These are phyloP conservation scores for Aspergillus ruber DNA, from an alignment of 2,329 filamentous ascomycete genomes.

Conservation along the genomic window DNA sequence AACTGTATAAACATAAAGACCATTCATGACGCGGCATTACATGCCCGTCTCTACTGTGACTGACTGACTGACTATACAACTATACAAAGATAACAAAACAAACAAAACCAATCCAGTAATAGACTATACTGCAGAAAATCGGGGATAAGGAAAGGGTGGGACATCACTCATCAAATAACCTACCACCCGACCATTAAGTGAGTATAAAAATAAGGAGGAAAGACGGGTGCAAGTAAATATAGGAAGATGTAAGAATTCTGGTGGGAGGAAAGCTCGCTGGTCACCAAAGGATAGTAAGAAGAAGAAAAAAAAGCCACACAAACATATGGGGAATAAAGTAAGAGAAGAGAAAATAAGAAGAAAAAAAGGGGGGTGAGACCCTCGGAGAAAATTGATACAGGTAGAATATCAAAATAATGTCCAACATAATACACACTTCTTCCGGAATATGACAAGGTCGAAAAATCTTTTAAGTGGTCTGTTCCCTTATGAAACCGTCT, in stretches of 20 bases:
- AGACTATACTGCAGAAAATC: background rate
- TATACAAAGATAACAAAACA: no score
- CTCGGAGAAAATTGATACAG: constrained; percentile 15
- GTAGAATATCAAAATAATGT: constrained; percentile 18
- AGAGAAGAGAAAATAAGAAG: constrained; percentile 13
- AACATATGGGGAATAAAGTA: constrained; percentile 33
- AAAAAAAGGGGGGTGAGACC: constrained; percentile 9
- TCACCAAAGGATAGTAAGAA: constrained; percentile 12
- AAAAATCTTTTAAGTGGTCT: background rate
- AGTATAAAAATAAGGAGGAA: constrained; percentile 3
- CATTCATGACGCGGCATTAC: no score
- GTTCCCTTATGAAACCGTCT: constrained; percentile 14
- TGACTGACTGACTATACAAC: no score
- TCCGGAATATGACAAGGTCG: background rate
- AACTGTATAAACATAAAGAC: no score
- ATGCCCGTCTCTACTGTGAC: no score
- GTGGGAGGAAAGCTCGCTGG: constrained; percentile 7
- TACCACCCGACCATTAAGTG: constrained; percentile 16
- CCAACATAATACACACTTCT: constrained; percentile 7
- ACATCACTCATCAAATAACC: constrained; percentile 18
- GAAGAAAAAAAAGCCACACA: constrained; percentile 13
- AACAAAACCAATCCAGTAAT: no score
- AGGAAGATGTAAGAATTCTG: constrained; percentile 11
- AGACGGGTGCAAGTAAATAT: constrained; percentile 6
- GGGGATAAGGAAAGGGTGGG: constrained; percentile 6